Evolutionary conservation across 1,139 yeast species (phyloP).

Genomic region (Candida dubliniensis): DNA sequence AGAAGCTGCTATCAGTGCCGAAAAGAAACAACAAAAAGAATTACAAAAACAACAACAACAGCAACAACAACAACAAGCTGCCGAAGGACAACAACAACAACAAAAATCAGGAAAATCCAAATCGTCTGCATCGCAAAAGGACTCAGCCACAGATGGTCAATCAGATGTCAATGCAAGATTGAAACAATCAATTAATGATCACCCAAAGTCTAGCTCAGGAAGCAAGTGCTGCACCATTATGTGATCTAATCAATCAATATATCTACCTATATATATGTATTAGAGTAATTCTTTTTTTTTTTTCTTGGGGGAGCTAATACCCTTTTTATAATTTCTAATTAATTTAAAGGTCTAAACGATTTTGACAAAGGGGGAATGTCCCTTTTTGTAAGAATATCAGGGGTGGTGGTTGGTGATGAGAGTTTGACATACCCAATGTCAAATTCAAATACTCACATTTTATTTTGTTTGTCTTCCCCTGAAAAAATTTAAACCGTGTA

Average conservation of each 20-base stretch:
- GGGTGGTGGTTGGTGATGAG: no score
- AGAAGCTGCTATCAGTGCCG: conserved; percentile 55
- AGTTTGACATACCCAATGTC: no score
- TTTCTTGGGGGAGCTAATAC: no score
- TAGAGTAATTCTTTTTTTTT: no score
- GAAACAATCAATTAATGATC: conserved; percentile 15
- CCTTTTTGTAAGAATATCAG: no score
- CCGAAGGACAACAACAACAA: conserved; percentile 1
- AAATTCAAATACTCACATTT: no score
- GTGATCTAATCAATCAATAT: conserved; percentile 5
- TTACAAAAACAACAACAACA: conserved; percentile 13
- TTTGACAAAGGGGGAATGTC: no score
- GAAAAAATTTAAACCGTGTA: no score
- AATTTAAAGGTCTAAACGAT: no score
- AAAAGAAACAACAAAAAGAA: conserved; percentile 42
- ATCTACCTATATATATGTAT: no score
- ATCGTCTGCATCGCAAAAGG: neutral
- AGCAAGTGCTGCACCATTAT: conserved; percentile 22
- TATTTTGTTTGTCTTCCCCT: no score
- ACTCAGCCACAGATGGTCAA: neutral
- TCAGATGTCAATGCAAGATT: conserved; percentile 11
- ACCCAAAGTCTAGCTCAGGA: conserved; percentile 12
- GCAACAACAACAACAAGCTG: conserved; percentile 3
- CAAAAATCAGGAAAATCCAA: neutral
- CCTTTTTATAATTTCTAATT: no score